Conservation (phyloP, 495 filamentous ascomycete species). For the Letharia columbiana region DNA sequence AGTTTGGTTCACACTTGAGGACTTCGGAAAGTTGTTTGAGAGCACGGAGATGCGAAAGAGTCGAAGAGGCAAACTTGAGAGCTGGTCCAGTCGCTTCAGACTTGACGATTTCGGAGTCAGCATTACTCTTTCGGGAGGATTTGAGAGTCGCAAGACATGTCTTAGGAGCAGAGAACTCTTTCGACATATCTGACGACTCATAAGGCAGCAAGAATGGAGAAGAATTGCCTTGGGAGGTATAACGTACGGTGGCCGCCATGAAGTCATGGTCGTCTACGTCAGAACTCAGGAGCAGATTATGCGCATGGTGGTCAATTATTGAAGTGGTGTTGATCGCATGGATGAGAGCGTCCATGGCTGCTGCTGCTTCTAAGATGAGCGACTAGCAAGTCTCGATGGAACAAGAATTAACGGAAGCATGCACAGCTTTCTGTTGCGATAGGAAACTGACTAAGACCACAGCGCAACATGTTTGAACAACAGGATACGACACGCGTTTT, state of each 20-base stretch:
- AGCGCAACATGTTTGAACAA: neutral
- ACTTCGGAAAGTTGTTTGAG: slow-evolving; percentile 57
- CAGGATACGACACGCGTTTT: neutral
- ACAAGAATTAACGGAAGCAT: neutral
- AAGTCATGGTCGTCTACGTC: slow-evolving; percentile 32
- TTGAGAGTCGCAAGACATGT: too few relatives aligned
- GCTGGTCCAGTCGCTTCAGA: slow-evolving; percentile 62
- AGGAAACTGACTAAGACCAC: neutral
- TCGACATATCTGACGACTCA: too few relatives aligned
- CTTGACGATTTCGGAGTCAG: too few relatives aligned
- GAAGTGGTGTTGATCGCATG: slow-evolving; percentile 53
- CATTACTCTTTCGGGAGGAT: too few relatives aligned
- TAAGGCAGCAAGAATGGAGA: too few relatives aligned
- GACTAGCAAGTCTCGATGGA: neutral
- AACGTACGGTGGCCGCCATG: slow-evolving; percentile 48
- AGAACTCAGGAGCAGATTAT: slow-evolving; percentile 58
- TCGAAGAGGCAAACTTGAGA: slow-evolving; percentile 47
- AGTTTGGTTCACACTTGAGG: slow-evolving; percentile 50
- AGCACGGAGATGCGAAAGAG: slow-evolving; percentile 62
- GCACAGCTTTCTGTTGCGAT: neutral
- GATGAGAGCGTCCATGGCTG: slow-evolving; percentile 16
- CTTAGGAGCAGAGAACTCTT: too few relatives aligned
- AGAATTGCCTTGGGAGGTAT: too few relatives aligned
- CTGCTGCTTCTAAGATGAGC: neutral
- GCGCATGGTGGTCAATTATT: slow-evolving; percentile 83